Conservation (phyloP, 148 eudicot species). For the Linanthus parryae region DNA sequence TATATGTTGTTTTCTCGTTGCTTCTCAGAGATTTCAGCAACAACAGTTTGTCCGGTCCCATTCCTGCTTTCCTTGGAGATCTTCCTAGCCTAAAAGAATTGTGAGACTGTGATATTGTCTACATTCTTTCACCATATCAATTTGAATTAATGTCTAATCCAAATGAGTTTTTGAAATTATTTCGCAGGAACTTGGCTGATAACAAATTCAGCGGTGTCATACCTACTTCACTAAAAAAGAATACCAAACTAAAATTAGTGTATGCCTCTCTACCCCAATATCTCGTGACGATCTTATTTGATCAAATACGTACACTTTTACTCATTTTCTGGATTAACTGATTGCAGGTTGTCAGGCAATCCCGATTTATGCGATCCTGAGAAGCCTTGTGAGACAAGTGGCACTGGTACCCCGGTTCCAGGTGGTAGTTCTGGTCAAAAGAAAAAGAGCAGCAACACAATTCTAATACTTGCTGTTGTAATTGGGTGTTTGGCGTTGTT, state of each 20-base stretch:
- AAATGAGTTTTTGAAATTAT: too few species aligned
- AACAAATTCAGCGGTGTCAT: slow-evolving; percentile 33
- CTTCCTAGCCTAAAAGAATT: slow-evolving; percentile 26
- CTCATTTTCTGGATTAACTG: neutral
- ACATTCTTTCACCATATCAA: neutral
- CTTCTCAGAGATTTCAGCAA: slow-evolving; percentile 27
- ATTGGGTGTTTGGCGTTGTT: slow-evolving; percentile 20
- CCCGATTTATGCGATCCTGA: slow-evolving; percentile 21
- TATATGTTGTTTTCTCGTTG: neutral
- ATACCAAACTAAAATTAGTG: slow-evolving; percentile 26
- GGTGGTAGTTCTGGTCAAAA: neutral
- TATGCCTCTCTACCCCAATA: slow-evolving; percentile 14
- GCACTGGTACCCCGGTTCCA: slow-evolving; percentile 2
- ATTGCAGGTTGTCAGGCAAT: slow-evolving; percentile 28
- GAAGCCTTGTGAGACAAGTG: slow-evolving; percentile 11
- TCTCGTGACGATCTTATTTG: neutral
- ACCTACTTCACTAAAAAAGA: slow-evolving; percentile 30
- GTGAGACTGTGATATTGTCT: slow-evolving; percentile 12
- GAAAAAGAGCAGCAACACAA: slow-evolving; percentile 16
- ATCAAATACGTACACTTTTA: neutral
- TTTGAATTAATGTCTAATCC: neutral
- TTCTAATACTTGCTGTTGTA: slow-evolving; percentile 19
- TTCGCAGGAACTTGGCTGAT: slow-evolving; percentile 32
- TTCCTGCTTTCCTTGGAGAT: slow-evolving; percentile 33
- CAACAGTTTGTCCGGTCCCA: slow-evolving; percentile 27